Evolutionary conservation across 257 asterid species (phyloP).

Genomic region (Phtheirospermum japonicum): DNA sequence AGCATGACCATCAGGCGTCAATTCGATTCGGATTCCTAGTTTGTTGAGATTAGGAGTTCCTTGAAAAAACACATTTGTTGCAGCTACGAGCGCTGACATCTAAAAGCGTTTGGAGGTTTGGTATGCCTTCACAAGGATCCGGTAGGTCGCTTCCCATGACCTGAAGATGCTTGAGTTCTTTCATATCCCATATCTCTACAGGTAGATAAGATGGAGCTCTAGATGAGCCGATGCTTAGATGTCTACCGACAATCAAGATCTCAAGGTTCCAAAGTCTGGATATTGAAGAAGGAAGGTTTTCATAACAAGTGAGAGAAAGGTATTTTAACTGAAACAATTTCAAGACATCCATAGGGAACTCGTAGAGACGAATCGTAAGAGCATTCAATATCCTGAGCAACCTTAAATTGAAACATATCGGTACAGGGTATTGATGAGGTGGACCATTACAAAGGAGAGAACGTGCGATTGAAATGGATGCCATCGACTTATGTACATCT

Average conservation of each 20-base stretch:
- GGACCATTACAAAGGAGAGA: constrained; percentile 22
- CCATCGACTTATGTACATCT: constrained; percentile 15
- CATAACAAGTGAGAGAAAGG: constrained; percentile 17
- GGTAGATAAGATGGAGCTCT: not conserved
- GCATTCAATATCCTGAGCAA: constrained; percentile 18
- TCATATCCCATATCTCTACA: constrained; percentile 20
- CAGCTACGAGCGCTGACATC: not conserved
- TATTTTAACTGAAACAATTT: constrained; percentile 17
- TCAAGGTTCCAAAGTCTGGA: constrained; percentile 23
- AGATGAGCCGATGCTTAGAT: not conserved
- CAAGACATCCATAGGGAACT: not conserved
- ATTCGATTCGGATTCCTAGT: constrained; percentile 10
- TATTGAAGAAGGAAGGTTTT: constrained; percentile 11
- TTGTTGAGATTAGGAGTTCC: not conserved
- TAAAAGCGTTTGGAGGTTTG: not conserved
- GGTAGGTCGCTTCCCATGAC: not conserved
- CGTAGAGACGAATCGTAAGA: constrained; percentile 11
- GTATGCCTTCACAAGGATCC: not conserved
- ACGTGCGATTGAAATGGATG: constrained; percentile 11
- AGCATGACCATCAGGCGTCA: not conserved
- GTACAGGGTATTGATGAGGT: constrained; percentile 12
- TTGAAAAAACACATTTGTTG: not conserved
- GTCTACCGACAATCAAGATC: constrained; percentile 18
- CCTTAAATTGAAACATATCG: not conserved
- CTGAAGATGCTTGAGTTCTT: constrained; percentile 18